phyloP scores from a whole-genome alignment of 192 early-diverging fungal genomes.

The Neocallimastix lanati region DNA sequence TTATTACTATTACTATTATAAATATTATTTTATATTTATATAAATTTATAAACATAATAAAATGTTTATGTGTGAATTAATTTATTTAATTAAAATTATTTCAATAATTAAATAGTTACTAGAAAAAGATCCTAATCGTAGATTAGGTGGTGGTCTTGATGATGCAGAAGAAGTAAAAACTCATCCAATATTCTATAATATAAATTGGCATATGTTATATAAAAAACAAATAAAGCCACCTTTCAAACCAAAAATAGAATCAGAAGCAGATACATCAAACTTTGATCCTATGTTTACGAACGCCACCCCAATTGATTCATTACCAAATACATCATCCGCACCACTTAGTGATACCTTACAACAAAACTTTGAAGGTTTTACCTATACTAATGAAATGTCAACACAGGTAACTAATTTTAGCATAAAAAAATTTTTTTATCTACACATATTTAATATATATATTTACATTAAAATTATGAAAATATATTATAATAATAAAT shows the following conservation, averaged over 20 bases:
- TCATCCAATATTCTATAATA: constrained; percentile 37
- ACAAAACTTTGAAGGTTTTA: constrained; percentile 26
- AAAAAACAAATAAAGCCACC: constrained; percentile 43
- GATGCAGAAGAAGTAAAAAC: constrained; percentile 38
- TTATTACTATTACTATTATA: too few species aligned
- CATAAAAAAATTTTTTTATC: too few species aligned
- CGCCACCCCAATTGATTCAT: constrained; percentile 18
- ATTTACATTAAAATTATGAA: too few species aligned
- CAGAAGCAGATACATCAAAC: constrained; percentile 25
- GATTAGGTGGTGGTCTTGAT: constrained; percentile 27
- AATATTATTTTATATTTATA: too few species aligned
- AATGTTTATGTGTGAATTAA: too few species aligned
- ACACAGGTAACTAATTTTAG: too few species aligned
- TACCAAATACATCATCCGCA: constrained; percentile 9
- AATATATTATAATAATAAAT: too few species aligned
- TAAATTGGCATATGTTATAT: constrained; percentile 45
- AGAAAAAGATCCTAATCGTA: constrained; percentile 35
- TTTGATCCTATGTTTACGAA: constrained; percentile 30
- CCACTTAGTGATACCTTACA: constrained; percentile 24
- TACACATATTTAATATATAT: too few species aligned
- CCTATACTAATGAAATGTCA: constrained; percentile 2
- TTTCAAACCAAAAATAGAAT: constrained; percentile 44
- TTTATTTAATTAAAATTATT: too few species aligned
- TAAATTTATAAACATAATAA: too few species aligned
- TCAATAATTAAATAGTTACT: constrained; percentile 33